A percentile compares a stretch with the other conserved stretches of the same genome.
Conservation (phyloP, 768 basidiomycete genomes). For the Dentipellis sp. region DNA sequence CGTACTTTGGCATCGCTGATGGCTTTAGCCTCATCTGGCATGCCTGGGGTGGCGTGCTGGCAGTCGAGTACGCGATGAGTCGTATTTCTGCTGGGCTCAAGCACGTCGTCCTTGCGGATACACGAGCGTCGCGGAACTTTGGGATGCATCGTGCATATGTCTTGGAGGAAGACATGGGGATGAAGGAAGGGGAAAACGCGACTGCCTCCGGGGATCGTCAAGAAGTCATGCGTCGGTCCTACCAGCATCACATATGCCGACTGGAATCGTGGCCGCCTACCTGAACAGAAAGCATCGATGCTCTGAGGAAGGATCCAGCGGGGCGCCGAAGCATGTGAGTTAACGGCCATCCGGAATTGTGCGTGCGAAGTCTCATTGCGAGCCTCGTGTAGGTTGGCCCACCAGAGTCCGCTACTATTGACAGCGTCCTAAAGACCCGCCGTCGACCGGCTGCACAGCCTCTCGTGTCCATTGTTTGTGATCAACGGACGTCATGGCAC, state of each 20-base stretch:
- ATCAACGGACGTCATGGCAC: not conserved
- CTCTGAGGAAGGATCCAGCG: not conserved
- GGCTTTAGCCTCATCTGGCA: conserved; percentile 42
- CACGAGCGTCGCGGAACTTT: not conserved
- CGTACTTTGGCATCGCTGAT: conserved; percentile 28
- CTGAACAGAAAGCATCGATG: not conserved
- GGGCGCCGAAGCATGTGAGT: not conserved
- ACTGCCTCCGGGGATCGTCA: not conserved
- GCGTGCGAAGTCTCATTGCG: not conserved
- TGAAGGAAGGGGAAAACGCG: not conserved
- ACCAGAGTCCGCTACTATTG: not conserved
- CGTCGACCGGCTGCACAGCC: not conserved
- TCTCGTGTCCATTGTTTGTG: not conserved
- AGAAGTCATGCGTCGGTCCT: not conserved
- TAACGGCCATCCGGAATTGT: not conserved
- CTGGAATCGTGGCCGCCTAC: not conserved
- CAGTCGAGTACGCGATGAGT: conserved; percentile 22
- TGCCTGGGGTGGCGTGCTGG: conserved; percentile 52
- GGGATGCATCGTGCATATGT: not conserved
- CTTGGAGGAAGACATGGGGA: no score
- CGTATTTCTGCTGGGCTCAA: not conserved
- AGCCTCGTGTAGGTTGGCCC: not conserved
- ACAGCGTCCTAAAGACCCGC: not conserved
- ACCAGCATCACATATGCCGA: not conserved
- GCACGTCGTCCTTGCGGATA: not conserved